Evolutionary conservation across 495 filamentous ascomycete genomes (phyloP), one percentile per base, ranked within the genome.

Genomic region (Pyrenula massariospora): DNA sequence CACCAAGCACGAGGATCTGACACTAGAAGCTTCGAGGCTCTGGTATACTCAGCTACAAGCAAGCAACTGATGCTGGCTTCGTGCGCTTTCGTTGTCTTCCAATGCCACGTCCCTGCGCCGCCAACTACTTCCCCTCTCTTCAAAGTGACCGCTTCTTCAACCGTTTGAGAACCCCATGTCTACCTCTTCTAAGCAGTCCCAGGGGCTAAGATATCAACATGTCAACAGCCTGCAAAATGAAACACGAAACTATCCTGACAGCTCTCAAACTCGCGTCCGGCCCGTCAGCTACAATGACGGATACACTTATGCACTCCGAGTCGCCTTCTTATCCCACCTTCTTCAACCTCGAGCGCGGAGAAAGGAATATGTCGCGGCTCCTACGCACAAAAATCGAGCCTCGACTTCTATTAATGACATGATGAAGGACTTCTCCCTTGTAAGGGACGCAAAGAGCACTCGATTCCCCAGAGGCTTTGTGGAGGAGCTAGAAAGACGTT

Each of bases 261-360:
- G 74, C 58, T 84, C 82, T 51, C 64, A 68, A 60, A 70, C 72
- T 48, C 70, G 71, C 20, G 75, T 76, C 56, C 75, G 74, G 24
- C 68, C 71, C 24, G 68, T 85, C 53, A 77, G 69, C 60, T 69
- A 76, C 58, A 76, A 89, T 60, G 88, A 95, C 71, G 91, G 88
- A 68, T 95, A 91, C 73, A 85, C 82, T 47, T 95, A 85, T 67
- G 89, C 91, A 59, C 83, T 99, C 54, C 87, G 94, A 54, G 84
- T 89, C 62, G 91, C 94, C 61, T 96, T 90, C 70, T 86, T 99
- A 25, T 75, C 88, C 72, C 91, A 99, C 69, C 84, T 97, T 24
- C 84, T 99, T 53, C 87, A 95, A 63, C 93, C 94, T 59, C 86
- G 90, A 61, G 79, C 86, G 60, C 90, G 90, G 68, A 81, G 90